A percentile compares a stretch with the other conserved stretches of the same genome.
Conservation (phyloP, 1,139 yeast genomes). For the Insectozyma bohioensis region DNA sequence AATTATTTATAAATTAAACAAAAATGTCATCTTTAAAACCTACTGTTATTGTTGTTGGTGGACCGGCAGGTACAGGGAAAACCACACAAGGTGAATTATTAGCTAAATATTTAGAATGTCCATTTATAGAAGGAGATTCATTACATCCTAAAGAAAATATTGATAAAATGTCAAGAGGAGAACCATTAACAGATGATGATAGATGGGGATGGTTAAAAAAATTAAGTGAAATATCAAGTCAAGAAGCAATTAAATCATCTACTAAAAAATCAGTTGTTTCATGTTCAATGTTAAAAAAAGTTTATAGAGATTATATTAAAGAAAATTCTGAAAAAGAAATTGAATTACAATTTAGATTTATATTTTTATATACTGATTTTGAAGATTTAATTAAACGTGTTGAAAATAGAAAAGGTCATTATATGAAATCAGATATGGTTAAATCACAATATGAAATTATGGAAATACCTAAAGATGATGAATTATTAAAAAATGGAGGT, state of each 20-base stretch:
- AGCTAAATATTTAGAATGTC: slow-evolving; percentile 42
- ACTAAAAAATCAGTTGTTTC: slow-evolving; percentile 54
- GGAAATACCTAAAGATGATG: slow-evolving; percentile 61
- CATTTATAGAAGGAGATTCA: slow-evolving; percentile 82
- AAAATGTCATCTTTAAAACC: slow-evolving; percentile 12
- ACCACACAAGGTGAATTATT: slow-evolving; percentile 69
- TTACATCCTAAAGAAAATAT: slow-evolving; percentile 74
- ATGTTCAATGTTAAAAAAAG: slow-evolving; percentile 79
- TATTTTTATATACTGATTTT: slow-evolving; percentile 65
- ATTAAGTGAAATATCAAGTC: slow-evolving; percentile 45
- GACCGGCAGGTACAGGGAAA: slow-evolving; percentile 96
- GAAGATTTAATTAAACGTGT: slow-evolving; percentile 65
- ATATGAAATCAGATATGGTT: slow-evolving; percentile 84
- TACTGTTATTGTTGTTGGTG: slow-evolving; percentile 59
- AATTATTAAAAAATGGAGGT: slow-evolving; percentile 39
- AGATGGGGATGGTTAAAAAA: slow-evolving; percentile 83
- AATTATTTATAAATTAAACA: too few species aligned
- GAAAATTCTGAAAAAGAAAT: slow-evolving; percentile 25
- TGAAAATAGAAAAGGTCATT: slow-evolving; percentile 65
- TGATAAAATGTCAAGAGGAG: slow-evolving; percentile 77
- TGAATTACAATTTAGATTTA: slow-evolving; percentile 51
- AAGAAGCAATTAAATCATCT: slow-evolving; percentile 28
- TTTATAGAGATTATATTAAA: slow-evolving; percentile 63
- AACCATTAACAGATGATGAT: slow-evolving; percentile 84
- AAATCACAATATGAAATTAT: slow-evolving; percentile 71